phyloP scores from a whole-genome alignment of 129 eudicot genomes.

The Silybum marianum region DNA sequence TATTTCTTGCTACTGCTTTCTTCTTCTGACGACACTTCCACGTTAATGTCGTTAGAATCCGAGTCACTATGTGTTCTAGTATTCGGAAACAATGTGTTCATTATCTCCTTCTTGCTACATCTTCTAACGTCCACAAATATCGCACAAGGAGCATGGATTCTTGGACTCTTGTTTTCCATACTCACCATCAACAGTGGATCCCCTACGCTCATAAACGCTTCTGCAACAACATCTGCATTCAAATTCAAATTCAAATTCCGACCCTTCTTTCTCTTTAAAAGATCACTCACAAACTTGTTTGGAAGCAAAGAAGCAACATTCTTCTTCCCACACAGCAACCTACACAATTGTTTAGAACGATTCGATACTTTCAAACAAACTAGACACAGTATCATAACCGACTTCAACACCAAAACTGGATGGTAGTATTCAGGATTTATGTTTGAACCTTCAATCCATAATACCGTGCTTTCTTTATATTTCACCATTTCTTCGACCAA shows the following conservation, averaged over 20 bases:
- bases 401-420: constrained; percentile 39
- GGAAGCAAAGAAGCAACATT: constrained; percentile 37
- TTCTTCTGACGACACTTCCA: background rate
- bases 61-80: background rate
- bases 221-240: constrained; percentile 19
- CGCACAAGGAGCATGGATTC: constrained; percentile 23
- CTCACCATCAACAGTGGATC: constrained; percentile 6
- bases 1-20: background rate
- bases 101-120: constrained; percentile 30
- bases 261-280: background rate
- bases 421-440: constrained; percentile 14
- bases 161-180: background rate
- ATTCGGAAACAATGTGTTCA: constrained; percentile 26
- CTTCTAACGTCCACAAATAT: constrained; percentile 35
- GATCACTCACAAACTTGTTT: constrained; percentile 14
- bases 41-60: background rate
- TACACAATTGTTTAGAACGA: constrained; percentile 1
- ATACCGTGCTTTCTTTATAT: background rate
- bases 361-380: constrained; percentile 27
- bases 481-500: background rate
- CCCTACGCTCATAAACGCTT: constrained; percentile 24
- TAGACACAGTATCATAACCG: constrained; percentile 37
- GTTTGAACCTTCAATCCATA: constrained; percentile 36
- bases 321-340: constrained; percentile 2
- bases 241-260: background rate